These are phyloP conservation scores for Cordyceps cicadae DNA, from an alignment of 2,329 filamentous ascomycete species.

Conservation along the genomic window DNA sequence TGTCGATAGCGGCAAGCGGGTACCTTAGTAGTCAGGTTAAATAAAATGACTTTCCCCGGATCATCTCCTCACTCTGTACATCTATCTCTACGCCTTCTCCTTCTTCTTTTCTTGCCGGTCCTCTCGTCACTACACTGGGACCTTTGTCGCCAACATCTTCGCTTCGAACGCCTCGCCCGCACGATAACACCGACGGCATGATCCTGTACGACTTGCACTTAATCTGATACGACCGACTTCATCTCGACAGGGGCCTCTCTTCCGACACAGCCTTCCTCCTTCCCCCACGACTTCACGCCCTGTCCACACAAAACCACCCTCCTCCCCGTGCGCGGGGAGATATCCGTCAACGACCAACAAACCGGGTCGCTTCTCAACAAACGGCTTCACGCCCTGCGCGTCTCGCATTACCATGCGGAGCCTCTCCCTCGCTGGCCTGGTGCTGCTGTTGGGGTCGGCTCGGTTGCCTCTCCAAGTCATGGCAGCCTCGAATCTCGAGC, in stretches of 20 bases:
- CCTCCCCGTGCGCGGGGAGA: neutral
- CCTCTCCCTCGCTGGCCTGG: neutral
- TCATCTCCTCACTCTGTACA: neutral
- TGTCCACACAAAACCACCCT: neutral
- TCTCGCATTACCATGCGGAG: neutral
- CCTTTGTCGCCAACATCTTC: neutral
- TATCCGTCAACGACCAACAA: neutral
- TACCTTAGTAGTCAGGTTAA: neutral
- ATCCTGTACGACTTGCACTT: neutral
- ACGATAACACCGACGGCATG: neutral
- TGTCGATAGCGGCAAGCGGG: neutral
- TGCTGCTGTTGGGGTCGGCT: slow-evolving; percentile 4
- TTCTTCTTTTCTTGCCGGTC: neutral
- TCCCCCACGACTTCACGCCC: neutral
- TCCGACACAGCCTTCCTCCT: neutral
- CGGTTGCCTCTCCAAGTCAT: neutral
- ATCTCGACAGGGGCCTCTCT: neutral
- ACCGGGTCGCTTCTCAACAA: neutral
- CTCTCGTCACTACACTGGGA: neutral
- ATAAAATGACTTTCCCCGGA: neutral
- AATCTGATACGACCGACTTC: neutral
- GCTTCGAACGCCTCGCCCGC: neutral
- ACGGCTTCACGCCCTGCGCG: neutral
- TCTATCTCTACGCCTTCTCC: neutral
- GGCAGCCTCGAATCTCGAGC: neutral